phyloP scores from a whole-genome alignment of 768 basidiomycete species.

The Mycena metata region DNA sequence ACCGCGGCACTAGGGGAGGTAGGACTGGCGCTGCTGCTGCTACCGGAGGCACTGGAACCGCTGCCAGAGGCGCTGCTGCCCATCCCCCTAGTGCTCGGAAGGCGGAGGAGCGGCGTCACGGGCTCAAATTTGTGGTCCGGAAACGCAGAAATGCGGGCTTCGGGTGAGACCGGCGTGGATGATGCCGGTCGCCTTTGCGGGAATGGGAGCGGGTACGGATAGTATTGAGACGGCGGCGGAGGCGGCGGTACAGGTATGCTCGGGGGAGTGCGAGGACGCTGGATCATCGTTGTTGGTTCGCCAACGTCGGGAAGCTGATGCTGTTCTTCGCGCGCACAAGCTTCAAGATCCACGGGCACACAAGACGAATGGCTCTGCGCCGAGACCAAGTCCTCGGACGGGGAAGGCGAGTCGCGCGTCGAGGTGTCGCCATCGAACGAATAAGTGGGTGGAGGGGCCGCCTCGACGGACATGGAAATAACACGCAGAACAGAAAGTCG shows the following conservation, averaged over 20 bases:
- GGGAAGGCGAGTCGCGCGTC: conserved; percentile 21
- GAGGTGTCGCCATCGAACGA: conserved; percentile 31
- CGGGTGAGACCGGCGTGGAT: conserved; percentile 19
- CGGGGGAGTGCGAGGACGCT: conserved; percentile 5
- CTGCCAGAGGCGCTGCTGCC: too few relatives aligned
- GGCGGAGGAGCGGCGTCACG: conserved; percentile 14
- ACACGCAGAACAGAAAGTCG: background rate
- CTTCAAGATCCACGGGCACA: background rate
- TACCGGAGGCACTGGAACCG: too few relatives aligned
- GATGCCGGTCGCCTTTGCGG: conserved; percentile 23
- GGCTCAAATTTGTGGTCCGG: conserved; percentile 32
- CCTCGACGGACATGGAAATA: conserved; percentile 24
- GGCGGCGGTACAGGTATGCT: background rate
- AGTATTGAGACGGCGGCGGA: conserved; percentile 4
- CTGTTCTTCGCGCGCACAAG: conserved; percentile 2
- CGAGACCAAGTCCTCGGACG: conserved; percentile 32
- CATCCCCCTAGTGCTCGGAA: background rate
- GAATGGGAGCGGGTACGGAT: conserved; percentile 12
- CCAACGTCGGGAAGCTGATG: background rate
- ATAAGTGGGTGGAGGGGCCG: conserved; percentile 34
- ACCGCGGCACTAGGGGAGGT: background rate
- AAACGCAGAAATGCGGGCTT: conserved; percentile 27
- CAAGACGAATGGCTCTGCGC: conserved; percentile 25
- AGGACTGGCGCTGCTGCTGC: too few relatives aligned
- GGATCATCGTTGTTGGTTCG: background rate